Evolutionary conservation across 2,329 filamentous ascomycete genomes (phyloP), one percentile per base, ranked within the genome.

Genomic region (Knufia fluminis): DNA sequence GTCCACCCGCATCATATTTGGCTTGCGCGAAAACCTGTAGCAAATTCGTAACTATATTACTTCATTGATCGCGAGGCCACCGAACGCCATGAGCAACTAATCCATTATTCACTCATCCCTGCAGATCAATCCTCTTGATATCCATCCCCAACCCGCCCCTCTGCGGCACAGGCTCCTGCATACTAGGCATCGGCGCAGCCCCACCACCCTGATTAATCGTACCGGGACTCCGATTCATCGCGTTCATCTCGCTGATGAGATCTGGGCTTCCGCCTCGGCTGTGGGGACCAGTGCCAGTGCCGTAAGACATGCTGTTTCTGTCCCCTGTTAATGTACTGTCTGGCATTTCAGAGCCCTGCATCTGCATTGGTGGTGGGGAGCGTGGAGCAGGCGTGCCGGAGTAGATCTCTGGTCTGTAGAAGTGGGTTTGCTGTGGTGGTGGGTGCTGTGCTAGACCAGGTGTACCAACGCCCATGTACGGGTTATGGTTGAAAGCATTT

Each of bases 261-360:
- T 38, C 35, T 38, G 35, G 35, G n/a, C 35, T 38, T 16, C 35
- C 35, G 35, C 35, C 35, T 38, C 35, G 35, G 17, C 35, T 38
- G 17, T 38, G 35, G 12, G 26, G 6, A 12, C 26, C 26, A 12
- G 6, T 12, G 26, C 6, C 6, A 38, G n/a, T 38, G 35, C 35
- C n/a, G n/a, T 32, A n/a, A 32, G 28, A 32, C 14, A 38, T n/a
- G 17, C 14, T 38, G 17, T n/a, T 38, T 7, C 35, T 6, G 14
- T 38, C 26, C 6, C 26, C 26, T 28, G 26, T 28, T n/a, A n/a
- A n/a, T n/a, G n/a, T n/a, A n/a, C n/a, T n/a, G n/a, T n/a, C n/a
- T n/a, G n/a, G n/a, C n/a, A n/a, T n/a, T n/a, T n/a, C n/a, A n/a
- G n/a, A n/a, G 28, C 28, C 28, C n/a, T 8, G 8, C n/a, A n/a